Conservation (phyloP, 192 early-diverging fungal species). For the Coemansia sp. region DNA sequence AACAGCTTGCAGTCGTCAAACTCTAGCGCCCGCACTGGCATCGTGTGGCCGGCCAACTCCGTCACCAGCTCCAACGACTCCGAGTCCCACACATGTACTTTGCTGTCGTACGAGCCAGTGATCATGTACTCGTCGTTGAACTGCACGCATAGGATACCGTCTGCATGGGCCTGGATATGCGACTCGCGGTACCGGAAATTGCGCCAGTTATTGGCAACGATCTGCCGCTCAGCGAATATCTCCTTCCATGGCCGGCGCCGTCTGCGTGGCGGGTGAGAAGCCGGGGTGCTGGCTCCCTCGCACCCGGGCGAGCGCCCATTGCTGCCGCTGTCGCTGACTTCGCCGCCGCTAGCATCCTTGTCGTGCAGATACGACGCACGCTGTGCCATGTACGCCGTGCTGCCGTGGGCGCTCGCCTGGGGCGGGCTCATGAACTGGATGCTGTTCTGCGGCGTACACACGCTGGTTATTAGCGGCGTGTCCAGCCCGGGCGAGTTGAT, state of each 20-base stretch:
- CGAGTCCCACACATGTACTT: slow-evolving; percentile 81
- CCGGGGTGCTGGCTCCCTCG: neutral
- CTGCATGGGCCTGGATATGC: slow-evolving; percentile 71
- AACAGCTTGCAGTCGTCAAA: slow-evolving; percentile 94
- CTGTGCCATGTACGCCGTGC: neutral
- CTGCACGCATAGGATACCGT: slow-evolving; percentile 87
- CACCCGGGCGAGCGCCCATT: slow-evolving; percentile 2
- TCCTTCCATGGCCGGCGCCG: slow-evolving; percentile 84
- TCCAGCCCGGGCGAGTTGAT: slow-evolving; percentile 29
- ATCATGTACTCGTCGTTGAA: slow-evolving; percentile 81
- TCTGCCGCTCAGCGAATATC: slow-evolving; percentile 86
- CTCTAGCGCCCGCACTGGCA: slow-evolving; percentile 81
- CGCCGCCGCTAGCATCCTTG: slow-evolving; percentile 4
- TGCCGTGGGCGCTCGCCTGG: neutral
- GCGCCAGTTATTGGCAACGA: slow-evolving; percentile 93
- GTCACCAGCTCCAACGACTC: slow-evolving; percentile 77
- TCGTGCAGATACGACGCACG: neutral
- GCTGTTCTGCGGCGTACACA: slow-evolving; percentile 36
- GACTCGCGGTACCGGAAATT: slow-evolving; percentile 63
- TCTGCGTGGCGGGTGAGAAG: neutral
- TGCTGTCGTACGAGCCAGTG: slow-evolving; percentile 84
- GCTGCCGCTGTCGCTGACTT: slow-evolving; percentile 38
- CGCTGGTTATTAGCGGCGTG: slow-evolving; percentile 38
- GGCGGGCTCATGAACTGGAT: slow-evolving; percentile 28
- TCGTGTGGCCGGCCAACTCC: slow-evolving; percentile 76